Evolutionary conservation across 805 yeast genomes (phyloP).

Genomic region (Pichia ethanolica): DNA sequence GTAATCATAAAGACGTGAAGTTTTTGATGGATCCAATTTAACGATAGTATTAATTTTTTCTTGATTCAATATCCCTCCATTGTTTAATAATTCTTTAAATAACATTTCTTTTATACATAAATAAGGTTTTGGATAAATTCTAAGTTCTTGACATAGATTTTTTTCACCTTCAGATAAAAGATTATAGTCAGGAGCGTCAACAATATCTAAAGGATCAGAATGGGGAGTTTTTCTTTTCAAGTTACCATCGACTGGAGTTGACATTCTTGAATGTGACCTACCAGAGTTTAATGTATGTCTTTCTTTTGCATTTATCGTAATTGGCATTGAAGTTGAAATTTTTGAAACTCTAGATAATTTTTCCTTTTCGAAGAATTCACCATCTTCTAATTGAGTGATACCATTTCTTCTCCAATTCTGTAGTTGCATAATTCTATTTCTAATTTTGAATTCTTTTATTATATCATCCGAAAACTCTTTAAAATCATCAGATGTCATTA

Average conservation of each 20-base stretch:
- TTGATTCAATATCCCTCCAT: conserved; percentile 78
- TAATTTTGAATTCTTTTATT: conserved; percentile 66
- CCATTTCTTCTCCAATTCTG: conserved; percentile 95
- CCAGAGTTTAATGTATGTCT: conserved; percentile 27
- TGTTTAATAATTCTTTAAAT: conserved; percentile 77
- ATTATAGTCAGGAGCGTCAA: conserved; percentile 75
- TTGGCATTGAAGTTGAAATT: conserved; percentile 9
- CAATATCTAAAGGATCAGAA: conserved; percentile 54
- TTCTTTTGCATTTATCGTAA: conserved; percentile 20
- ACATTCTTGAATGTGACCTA: conserved; percentile 23
- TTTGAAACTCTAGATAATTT: conserved; percentile 53
- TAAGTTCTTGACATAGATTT: conserved; percentile 70
- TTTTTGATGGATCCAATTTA: conserved; percentile 80
- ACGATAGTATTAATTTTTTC: conserved; percentile 78
- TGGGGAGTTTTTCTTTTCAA: conserved; percentile 25
- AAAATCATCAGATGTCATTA: conserved; percentile 78
- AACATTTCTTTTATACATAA: conserved; percentile 84
- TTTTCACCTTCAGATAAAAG: conserved; percentile 84
- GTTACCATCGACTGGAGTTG: conserved; percentile 21
- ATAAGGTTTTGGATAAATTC: conserved; percentile 89
- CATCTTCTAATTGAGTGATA: conserved; percentile 73
- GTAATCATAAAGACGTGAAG: conserved; percentile 84
- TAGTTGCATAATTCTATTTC: conserved; percentile 77
- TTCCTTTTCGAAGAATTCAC: conserved; percentile 82
- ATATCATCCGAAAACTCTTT: conserved; percentile 66